phyloP scores from a whole-genome alignment of 2,329 filamentous ascomycete species.

The Aspergillus fructus region DNA sequence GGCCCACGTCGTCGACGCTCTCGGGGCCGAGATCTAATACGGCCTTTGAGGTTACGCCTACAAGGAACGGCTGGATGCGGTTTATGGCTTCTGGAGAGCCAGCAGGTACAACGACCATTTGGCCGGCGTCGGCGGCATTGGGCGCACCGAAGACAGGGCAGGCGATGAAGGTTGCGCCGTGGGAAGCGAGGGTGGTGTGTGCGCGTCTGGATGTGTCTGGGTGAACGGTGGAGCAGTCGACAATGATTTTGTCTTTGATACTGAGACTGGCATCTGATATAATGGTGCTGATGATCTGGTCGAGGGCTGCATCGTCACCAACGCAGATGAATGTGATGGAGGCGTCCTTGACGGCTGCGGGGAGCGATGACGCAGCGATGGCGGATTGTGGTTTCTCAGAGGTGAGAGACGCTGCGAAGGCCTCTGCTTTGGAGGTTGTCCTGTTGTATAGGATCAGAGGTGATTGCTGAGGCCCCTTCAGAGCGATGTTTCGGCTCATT shows the following conservation, averaged over 20 bases:
- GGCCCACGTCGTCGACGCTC: constrained; percentile 66
- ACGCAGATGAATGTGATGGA: constrained; percentile 82
- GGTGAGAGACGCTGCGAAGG: constrained; percentile 62
- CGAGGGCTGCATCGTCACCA: constrained; percentile 72
- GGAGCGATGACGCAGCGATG: constrained; percentile 62
- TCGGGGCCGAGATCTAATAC: constrained; percentile 72
- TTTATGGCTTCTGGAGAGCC: constrained; percentile 62
- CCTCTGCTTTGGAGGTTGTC: constrained; percentile 63
- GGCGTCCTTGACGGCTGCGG: constrained; percentile 64
- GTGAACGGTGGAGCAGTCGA: constrained; percentile 86
- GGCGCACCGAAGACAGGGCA: constrained; percentile 55
- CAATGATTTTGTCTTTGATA: constrained; percentile 71
- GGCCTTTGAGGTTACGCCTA: constrained; percentile 67
- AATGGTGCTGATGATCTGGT: constrained; percentile 59
- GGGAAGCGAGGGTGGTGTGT: constrained; percentile 55
- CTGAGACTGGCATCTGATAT: constrained; percentile 47
- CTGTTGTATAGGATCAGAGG: constrained; percentile 82
- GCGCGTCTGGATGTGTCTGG: constrained; percentile 73
- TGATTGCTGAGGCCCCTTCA: constrained; percentile 69
- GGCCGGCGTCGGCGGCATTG: constrained; percentile 57
- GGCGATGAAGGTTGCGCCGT: constrained; percentile 73
- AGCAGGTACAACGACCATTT: constrained; percentile 71
- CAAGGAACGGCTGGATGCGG: constrained; percentile 67
- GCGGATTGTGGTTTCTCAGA: constrained; percentile 53
- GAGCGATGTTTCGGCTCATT: constrained; percentile 79